Conservation (phyloP, 2,329 filamentous ascomycete species). For the Diaporthe sp. region DNA sequence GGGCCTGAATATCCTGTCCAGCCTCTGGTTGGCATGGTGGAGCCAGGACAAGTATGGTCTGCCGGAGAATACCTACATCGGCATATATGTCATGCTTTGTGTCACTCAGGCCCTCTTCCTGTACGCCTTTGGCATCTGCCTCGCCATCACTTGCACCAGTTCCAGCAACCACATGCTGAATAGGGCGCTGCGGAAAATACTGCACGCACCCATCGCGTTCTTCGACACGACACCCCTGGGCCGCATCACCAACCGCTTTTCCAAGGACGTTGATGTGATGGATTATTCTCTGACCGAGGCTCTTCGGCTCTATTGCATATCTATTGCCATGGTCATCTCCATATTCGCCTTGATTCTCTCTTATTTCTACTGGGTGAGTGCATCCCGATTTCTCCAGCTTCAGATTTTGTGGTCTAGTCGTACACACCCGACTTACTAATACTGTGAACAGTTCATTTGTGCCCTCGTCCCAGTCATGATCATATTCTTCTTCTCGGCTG, state of each 20-base stretch:
- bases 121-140: conserved; percentile 73
- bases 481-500: conserved; percentile 72
- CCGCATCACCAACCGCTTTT: conserved; percentile 78
- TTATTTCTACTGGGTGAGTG: conserved; percentile 68
- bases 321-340: conserved; percentile 71
- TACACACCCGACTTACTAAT: neutral
- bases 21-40: conserved; percentile 81
- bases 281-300: conserved; percentile 75
- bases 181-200: conserved; percentile 22
- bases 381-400: neutral
- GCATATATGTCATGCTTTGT: conserved; percentile 66
- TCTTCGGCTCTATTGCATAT: conserved; percentile 76
- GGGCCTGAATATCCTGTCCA: conserved; percentile 75
- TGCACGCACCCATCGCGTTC: conserved; percentile 50
- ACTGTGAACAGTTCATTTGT: conserved; percentile 66
- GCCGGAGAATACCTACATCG: conserved; percentile 68
- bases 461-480: conserved; percentile 73
- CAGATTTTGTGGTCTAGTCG: neutral
- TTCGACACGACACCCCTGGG: conserved; percentile 80
- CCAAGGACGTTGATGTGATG: conserved; percentile 79
- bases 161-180: conserved; percentile 74
- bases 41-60: conserved; percentile 73
- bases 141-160: conserved; percentile 74
- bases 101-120: conserved; percentile 68
- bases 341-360: conserved; percentile 75